These are phyloP conservation scores for Mycena vitilis DNA, from an alignment of 768 basidiomycete species.

Conservation along the genomic window DNA sequence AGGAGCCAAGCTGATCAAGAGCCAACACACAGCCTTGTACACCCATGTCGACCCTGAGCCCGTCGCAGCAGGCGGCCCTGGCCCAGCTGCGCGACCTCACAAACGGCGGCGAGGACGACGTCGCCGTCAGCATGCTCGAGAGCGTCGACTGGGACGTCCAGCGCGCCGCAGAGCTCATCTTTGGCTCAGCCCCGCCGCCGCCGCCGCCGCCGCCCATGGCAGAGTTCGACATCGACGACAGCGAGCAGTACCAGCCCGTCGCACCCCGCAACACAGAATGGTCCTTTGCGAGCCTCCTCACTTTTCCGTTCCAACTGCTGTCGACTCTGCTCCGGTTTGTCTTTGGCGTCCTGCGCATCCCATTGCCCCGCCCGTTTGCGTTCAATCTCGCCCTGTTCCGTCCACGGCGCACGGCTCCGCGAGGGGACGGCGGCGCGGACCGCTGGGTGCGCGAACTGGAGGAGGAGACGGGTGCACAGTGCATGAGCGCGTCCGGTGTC, in stretches of 20 bases:
- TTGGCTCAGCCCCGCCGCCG: constrained; percentile 47
- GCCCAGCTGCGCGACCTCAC: constrained; percentile 59
- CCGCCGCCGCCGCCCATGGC: constrained; percentile 12
- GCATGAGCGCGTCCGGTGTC: constrained; percentile 56
- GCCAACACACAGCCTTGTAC: background rate
- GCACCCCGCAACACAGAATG: constrained; percentile 44
- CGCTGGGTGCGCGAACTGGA: constrained; percentile 85
- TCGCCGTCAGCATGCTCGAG: constrained; percentile 67
- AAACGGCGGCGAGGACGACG: constrained; percentile 69
- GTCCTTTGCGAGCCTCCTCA: constrained; percentile 53
- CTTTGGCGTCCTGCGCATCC: constrained; percentile 74
- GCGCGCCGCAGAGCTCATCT: constrained; percentile 72
- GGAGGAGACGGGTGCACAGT: constrained; percentile 85
- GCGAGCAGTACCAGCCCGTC: constrained; percentile 37
- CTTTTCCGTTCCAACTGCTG: constrained; percentile 71
- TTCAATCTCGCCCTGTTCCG: constrained; percentile 62
- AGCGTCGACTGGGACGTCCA: constrained; percentile 79
- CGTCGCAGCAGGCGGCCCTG: constrained; percentile 32
- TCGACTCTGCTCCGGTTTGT: constrained; percentile 72
- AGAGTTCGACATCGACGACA: constrained; percentile 31
- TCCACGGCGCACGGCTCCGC: constrained; percentile 48
- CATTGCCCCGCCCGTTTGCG: constrained; percentile 66
- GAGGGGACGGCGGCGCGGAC: constrained; percentile 68
- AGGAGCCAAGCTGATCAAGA: background rate
- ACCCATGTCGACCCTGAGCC: constrained; percentile 22